Evolutionary conservation across 352 stramenopile species (phyloP), one percentile per base, ranked within the genome.

Genomic region (Pythium coloratum): DNA sequence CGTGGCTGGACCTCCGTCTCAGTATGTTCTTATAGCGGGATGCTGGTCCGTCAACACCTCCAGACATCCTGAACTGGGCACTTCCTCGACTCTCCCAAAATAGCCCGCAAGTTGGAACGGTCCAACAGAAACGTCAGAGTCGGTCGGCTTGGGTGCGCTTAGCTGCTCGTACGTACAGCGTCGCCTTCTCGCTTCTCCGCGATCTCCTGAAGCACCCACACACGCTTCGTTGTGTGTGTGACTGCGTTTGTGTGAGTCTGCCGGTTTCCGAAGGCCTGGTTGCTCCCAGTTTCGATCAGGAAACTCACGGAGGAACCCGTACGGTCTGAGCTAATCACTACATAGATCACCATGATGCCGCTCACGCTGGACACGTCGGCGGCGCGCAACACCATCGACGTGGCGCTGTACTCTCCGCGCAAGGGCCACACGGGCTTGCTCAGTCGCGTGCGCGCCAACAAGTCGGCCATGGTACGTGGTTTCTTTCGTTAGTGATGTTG

Each of bases 381-480:
- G 54, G 46, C 46, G 46, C 66, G 66, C 38, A 57, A 40, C 28
- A 54, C 49, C 30, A 38, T 73, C 62, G 50, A 73, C 46, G 67
- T 57, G 12, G 67, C 67, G 49, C 38, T 73, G 13, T 73, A 75
- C 64, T 71, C 69, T 34, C 69, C 69, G 13, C 63, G 69, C 26
- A 75, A 75, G 60, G 69, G 69, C 63, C 69, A 75, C 63, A 64
- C 26, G 0, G 68, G 68, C 24, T n/a, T 59, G 34, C 53, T 75
- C 24, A 66, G 61, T 24, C 64, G 64, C 13, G 47, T 76, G 20
- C 69, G 69, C 38, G 60, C 64, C 40, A 76, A 76, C 61, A 71
- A 71, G 47, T n/a, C 42, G 50, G 54, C 67, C 34, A 76, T 76
- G 69, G 69, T 76, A 50, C 6, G 64, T 59, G 6, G 16, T 9